Conservation (phyloP, 2,329 filamentous ascomycete genomes). For the Stachybotrys chartarum region DNA sequence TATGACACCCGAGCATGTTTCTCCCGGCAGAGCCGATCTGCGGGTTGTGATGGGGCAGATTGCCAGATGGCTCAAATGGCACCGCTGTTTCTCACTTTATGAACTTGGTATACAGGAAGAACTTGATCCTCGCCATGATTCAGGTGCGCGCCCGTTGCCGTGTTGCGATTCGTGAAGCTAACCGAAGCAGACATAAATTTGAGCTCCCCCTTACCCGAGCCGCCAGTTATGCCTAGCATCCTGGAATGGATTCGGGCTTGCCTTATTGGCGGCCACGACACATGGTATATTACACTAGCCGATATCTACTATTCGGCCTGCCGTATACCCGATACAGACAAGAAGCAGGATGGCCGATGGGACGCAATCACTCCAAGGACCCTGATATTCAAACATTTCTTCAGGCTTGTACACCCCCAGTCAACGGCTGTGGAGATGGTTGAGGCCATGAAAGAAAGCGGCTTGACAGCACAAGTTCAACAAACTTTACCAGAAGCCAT, state of each 20-base stretch:
- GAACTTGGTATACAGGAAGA: constrained; percentile 47
- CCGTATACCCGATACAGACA: constrained; percentile 25
- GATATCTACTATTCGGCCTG: constrained; percentile 36
- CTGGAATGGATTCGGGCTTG: constrained; percentile 46
- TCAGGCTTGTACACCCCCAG: constrained; percentile 46
- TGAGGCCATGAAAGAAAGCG: constrained; percentile 64
- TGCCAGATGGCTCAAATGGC: constrained; percentile 73
- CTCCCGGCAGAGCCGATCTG: constrained; percentile 43
- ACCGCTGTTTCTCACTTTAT: constrained; percentile 38
- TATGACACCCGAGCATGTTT: constrained; percentile 35
- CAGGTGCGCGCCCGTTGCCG: constrained; percentile 22
- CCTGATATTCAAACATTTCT: constrained; percentile 61
- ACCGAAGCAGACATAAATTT: constrained; percentile 18
- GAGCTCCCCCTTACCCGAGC: constrained; percentile 24
- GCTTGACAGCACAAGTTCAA: constrained; percentile 59
- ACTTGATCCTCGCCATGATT: constrained; percentile 27
- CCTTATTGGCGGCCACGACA: constrained; percentile 28
- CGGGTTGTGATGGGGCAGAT: constrained; percentile 76
- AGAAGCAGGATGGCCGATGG: constrained; percentile 32
- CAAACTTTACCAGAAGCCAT: constrained; percentile 82
- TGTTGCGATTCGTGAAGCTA: background rate
- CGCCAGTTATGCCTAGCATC: constrained; percentile 31
- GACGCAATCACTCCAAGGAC: constrained; percentile 56
- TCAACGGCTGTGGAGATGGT: constrained; percentile 57
- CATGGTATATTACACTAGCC: constrained; percentile 33